phyloP scores from a whole-genome alignment of 768 basidiomycete genomes.

The Lanmaoa rubissima region DNA sequence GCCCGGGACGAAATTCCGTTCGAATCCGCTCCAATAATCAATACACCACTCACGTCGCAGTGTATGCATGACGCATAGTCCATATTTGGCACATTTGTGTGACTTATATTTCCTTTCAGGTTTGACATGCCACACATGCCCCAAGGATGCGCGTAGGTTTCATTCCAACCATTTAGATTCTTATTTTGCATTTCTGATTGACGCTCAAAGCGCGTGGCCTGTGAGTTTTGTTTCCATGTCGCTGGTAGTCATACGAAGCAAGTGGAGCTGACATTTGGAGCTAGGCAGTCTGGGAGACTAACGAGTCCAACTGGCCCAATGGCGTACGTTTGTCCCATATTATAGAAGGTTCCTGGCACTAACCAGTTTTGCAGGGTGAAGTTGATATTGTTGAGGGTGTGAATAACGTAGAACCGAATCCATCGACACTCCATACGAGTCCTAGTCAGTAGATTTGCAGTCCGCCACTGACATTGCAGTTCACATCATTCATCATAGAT shows the following conservation, averaged over 20 bases:
- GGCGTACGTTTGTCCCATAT: slow-evolving; percentile 15
- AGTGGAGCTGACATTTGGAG: slow-evolving; percentile 7
- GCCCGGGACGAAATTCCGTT: slow-evolving; percentile 38
- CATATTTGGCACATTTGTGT: neutral
- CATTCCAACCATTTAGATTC: neutral
- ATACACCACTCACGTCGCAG: slow-evolving; percentile 35
- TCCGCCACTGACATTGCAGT: neutral
- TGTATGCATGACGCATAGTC: slow-evolving; percentile 21
- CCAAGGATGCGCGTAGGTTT: slow-evolving; percentile 32
- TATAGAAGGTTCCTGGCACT: neutral
- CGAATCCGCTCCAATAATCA: slow-evolving; percentile 31
- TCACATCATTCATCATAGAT: slow-evolving; percentile 9
- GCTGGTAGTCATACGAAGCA: neutral
- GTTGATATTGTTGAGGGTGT: slow-evolving; percentile 40
- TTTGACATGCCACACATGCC: slow-evolving; percentile 39
- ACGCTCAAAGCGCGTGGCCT: slow-evolving; percentile 35
- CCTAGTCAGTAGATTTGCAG: slow-evolving; percentile 33
- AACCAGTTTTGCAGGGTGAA: slow-evolving; percentile 25
- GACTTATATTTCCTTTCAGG: slow-evolving; percentile 9
- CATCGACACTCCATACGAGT: slow-evolving; percentile 56
- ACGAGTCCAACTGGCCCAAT: slow-evolving; percentile 24
- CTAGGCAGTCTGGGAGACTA: slow-evolving; percentile 31
- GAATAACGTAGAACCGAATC: slow-evolving; percentile 52
- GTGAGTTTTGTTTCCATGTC: slow-evolving; percentile 16
- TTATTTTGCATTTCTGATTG: neutral